Conservation (phyloP, 2,329 filamentous ascomycete species). For the Fusarium xyrophilum region DNA sequence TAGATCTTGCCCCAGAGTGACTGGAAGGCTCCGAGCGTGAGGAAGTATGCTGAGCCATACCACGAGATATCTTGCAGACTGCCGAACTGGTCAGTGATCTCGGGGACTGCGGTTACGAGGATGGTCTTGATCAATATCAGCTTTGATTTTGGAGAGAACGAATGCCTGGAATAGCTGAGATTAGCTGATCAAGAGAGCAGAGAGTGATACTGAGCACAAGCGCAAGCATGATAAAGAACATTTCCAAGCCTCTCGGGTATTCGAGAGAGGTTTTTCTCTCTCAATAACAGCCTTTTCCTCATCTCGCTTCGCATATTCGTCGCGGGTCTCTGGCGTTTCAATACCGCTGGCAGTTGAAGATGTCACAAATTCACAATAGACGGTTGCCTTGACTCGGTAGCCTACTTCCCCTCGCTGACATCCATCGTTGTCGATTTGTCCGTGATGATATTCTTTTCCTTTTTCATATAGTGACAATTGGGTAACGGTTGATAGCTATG, state of each 20-base stretch:
- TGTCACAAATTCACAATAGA: not conserved
- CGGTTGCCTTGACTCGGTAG: not conserved
- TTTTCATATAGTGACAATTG: fast-evolving
- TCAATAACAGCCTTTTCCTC: fast-evolving
- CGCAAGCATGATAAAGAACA: not conserved
- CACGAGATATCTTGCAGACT: constrained; percentile 61
- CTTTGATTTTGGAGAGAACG: fast-evolving
- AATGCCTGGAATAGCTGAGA: fast-evolving
- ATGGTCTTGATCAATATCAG: not conserved
- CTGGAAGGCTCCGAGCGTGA: not conserved
- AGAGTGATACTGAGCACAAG: not conserved
- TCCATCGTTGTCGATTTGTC: not conserved
- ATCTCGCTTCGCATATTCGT: fast-evolving
- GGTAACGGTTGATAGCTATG: fast-evolving
- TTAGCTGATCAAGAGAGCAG: not conserved
- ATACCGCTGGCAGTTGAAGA: not conserved
- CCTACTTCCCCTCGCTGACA: not conserved
- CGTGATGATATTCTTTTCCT: fast-evolving
- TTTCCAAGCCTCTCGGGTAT: not conserved
- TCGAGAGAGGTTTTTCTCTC: not conserved
- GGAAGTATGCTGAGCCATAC: constrained; percentile 61
- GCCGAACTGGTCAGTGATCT: constrained; percentile 60
- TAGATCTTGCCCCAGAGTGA: constrained; percentile 51
- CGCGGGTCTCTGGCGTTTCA: fast-evolving
- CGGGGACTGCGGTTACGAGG: constrained; percentile 53